Percentiles rank a stretch among this genome's conserved stretches.
Conservation (phyloP, 495 filamentous ascomycete genomes). For the Talaromyces proteolyticus region DNA sequence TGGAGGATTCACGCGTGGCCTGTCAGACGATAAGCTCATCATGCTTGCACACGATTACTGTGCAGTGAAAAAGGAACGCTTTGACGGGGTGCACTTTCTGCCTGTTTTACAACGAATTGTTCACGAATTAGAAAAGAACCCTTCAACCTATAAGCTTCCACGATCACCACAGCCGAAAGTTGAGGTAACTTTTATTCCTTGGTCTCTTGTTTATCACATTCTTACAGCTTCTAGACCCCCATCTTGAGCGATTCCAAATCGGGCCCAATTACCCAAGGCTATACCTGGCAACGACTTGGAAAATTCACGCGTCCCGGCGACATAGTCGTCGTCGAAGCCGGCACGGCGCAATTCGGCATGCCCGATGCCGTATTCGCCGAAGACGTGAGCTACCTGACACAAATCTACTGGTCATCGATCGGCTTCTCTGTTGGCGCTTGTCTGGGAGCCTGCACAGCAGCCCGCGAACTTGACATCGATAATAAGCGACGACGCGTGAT, state of each 20-base stretch:
- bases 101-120: not conserved
- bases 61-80: not conserved
- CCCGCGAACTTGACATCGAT: slow-evolving; percentile 16
- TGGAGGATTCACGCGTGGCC: not conserved
- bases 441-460: slow-evolving; percentile 42
- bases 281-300: not conserved
- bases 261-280: not conserved
- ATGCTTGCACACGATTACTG: not conserved
- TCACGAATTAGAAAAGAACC: not conserved
- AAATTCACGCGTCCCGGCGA: slow-evolving; percentile 22
- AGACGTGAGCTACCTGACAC: slow-evolving; percentile 22
- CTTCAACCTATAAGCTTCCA: not conserved
- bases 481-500: slow-evolving; percentile 36
- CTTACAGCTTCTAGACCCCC: not conserved
- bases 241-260: not conserved
- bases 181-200: not conserved
- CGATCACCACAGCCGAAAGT: not conserved
- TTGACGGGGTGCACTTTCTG: not conserved
- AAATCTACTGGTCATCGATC: slow-evolving; percentile 36
- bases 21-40: not conserved
- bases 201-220: not conserved
- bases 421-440: slow-evolving; percentile 42
- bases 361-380: slow-evolving; percentile 23
- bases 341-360: slow-evolving; percentile 28
- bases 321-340: slow-evolving; percentile 35